phyloP scores from a whole-genome alignment of 768 basidiomycete species.

The Lactarius psammicola region DNA sequence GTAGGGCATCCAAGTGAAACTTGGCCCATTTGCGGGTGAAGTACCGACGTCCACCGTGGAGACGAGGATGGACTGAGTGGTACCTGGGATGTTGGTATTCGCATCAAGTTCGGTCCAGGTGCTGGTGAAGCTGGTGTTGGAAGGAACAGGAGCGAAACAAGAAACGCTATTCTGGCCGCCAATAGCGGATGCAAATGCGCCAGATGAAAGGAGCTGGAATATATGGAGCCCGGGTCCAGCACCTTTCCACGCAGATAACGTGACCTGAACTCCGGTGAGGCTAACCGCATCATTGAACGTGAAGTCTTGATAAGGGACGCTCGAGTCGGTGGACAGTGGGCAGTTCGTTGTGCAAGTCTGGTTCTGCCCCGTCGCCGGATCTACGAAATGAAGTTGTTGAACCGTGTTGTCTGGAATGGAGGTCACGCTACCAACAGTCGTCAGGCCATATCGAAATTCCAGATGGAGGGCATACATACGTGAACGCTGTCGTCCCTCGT shows the following conservation, averaged over 20 bases:
- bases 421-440: constrained; percentile 55
- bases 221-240: constrained; percentile 80
- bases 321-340: constrained; percentile 73
- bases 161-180: constrained; percentile 57
- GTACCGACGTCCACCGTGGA: constrained; percentile 67
- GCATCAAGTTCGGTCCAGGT: constrained; percentile 64
- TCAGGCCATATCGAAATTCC: constrained; percentile 19
- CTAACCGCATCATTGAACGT: constrained; percentile 59
- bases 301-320: constrained; percentile 90
- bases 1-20: constrained; percentile 87
- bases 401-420: constrained; percentile 88
- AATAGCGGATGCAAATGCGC: constrained; percentile 82
- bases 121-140: constrained; percentile 66
- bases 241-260: constrained; percentile 73
- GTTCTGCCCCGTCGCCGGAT: constrained; percentile 72
- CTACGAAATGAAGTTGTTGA: constrained; percentile 71
- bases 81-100: constrained; percentile 76
- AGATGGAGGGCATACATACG: constrained; percentile 46
- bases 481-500: constrained; percentile 86
- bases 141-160: constrained; percentile 76
- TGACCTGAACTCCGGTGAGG: constrained; percentile 91
- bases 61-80: constrained; percentile 70
- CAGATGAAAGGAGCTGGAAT: constrained; percentile 88
- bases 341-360: constrained; percentile 75
- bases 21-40: constrained; percentile 58